These are phyloP conservation scores for Neoarthrinium moseri DNA, from an alignment of 2,329 filamentous ascomycete genomes.

Conservation along the genomic window DNA sequence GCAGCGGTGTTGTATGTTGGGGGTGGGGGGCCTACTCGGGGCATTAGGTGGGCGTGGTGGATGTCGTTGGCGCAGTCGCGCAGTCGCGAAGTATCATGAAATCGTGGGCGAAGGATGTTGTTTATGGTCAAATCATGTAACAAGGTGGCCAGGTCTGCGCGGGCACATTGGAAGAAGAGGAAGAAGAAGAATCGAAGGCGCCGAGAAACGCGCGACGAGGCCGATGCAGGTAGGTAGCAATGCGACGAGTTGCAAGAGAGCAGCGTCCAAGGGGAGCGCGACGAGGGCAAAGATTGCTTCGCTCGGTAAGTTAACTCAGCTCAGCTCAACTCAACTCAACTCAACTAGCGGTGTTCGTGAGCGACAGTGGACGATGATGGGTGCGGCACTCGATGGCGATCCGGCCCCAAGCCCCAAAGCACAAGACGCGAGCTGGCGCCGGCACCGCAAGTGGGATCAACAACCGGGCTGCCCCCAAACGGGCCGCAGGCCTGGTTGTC, in stretches of 20 bases:
- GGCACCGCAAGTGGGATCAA: slow-evolving; percentile 5
- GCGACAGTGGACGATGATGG: slow-evolving; percentile 5
- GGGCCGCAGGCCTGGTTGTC: slow-evolving; percentile 3
- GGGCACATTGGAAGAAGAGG: background rate
- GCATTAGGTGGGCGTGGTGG: background rate
- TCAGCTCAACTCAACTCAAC: background rate
- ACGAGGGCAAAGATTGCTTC: background rate
- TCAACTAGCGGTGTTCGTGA: background rate
- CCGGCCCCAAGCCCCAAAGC: background rate
- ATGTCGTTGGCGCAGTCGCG: background rate
- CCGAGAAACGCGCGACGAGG: background rate
- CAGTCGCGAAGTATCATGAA: background rate
- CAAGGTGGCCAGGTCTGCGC: too few species aligned
- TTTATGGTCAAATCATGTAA: background rate
- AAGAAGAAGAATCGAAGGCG: background rate
- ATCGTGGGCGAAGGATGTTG: background rate
- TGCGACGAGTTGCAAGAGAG: background rate
- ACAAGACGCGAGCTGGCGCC: slow-evolving; percentile 6
- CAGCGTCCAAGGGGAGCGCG: background rate
- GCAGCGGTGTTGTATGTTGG: background rate
- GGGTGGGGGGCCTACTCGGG: background rate
- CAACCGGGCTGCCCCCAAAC: background rate
- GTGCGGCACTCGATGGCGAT: slow-evolving; percentile 3
- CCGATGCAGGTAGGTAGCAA: background rate
- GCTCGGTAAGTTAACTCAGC: background rate